These are phyloP conservation scores for Aphanocladium album DNA, from an alignment of 2,329 filamentous ascomycete species.

Conservation along the genomic window DNA sequence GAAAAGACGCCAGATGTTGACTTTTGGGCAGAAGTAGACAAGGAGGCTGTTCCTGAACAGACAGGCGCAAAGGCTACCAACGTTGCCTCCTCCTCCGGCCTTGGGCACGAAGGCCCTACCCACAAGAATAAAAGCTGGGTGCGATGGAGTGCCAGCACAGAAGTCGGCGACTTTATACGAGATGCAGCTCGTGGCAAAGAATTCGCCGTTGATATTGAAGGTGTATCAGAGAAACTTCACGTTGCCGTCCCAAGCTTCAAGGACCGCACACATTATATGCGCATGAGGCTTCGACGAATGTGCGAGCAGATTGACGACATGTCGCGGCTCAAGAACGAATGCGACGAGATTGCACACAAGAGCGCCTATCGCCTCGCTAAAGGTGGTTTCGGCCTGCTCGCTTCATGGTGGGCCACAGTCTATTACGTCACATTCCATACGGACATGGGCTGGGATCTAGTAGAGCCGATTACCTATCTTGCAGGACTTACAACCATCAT, in stretches of 20 bases:
- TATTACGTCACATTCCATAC: constrained; percentile 70
- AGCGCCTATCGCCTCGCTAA: constrained; percentile 75
- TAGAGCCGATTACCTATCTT: constrained; percentile 87
- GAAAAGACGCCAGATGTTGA: constrained; percentile 68
- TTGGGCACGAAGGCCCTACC: constrained; percentile 55
- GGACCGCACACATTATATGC: constrained; percentile 85
- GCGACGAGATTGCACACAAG: constrained; percentile 70
- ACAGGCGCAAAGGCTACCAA: constrained; percentile 32
- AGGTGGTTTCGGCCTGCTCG: constrained; percentile 67
- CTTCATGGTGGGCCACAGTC: constrained; percentile 76
- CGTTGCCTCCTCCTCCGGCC: constrained; percentile 66
- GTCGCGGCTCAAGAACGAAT: constrained; percentile 72
- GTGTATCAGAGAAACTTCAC: constrained; percentile 57
- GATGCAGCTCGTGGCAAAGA: constrained; percentile 81
- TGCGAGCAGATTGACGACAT: constrained; percentile 63
- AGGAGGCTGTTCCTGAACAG: constrained; percentile 41
- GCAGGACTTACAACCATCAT: constrained; percentile 83
- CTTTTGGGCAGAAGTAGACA: constrained; percentile 73
- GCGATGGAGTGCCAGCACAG: constrained; percentile 81
- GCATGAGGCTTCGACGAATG: constrained; percentile 68
- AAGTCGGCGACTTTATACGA: constrained; percentile 90
- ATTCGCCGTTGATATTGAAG: constrained; percentile 80
- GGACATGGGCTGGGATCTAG: constrained; percentile 80
- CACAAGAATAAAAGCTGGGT: constrained; percentile 57
- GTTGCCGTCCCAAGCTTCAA: constrained; percentile 83